Evolutionary conservation across 2,329 filamentous ascomycete species (phyloP), one percentile per base, ranked within the genome.

Genomic region (Fusarium sp.): DNA sequence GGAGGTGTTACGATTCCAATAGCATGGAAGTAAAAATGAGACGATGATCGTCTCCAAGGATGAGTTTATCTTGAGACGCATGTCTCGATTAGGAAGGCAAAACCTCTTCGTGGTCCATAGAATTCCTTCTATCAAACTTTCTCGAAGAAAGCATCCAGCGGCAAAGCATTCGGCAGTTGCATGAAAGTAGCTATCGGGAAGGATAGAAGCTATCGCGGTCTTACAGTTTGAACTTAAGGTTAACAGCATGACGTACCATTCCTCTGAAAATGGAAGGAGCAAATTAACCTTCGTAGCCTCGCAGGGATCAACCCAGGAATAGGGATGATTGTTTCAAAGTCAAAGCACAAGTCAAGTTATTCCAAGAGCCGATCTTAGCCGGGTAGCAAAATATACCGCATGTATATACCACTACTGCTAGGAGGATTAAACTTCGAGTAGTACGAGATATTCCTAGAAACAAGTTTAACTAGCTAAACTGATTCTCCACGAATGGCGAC

Each of bases 141-240:
- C 20, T 47, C n/a, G 18, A 47, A n/a, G 18, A 2, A 18, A 15
- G 2, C 13, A 3, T 28, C 2, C 13, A 7, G 12, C 18, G 31
- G 39, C 14, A 47, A 26, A 14, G 5, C 1, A 11, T 4, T 28
- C 39, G 39, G 55, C 31, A 57, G 28, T 36, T 10, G 18, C 18
- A 48, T 8, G 1, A 11, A 1, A 20, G 12, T 2, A 13, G 6
- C 28, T 4, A 1, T 45, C 5, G 11, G 10, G 6, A 57, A 0
- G 1, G 2, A 57, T 18, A n/a, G 24, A 14, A 1, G 22, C 6
- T 9, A 15, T 26, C 5, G 20, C 4, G 22, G 14, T 17, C 11
- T 18, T 9, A 6, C 20, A 15, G 7, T 10, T 8, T 20, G 4
- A 10, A 28, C 5, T 12, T 8, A 36, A 13, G 4, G n/a, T 13